These are phyloP conservation scores for Amanita brunnescens DNA, from an alignment of 768 basidiomycete species.

Conservation along the genomic window DNA sequence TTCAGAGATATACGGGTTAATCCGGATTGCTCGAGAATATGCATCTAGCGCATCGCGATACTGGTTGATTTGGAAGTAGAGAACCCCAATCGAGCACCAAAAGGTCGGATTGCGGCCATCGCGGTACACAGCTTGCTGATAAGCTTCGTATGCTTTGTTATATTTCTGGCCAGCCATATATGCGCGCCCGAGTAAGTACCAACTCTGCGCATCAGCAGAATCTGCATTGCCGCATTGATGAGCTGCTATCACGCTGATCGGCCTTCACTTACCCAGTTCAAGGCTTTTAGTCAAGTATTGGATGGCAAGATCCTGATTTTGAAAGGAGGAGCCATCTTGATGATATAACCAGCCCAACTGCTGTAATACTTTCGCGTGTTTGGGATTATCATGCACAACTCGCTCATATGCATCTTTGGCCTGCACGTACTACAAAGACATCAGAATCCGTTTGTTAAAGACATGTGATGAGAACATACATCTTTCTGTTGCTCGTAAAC, in stretches of 20 bases:
- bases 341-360: constrained; percentile 98
- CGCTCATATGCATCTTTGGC: constrained; percentile 96
- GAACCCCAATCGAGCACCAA: constrained; percentile 98
- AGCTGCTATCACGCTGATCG: neutral
- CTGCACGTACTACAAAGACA: constrained; percentile 54
- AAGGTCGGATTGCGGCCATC: constrained; percentile 99
- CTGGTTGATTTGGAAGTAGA: constrained; percentile 99
- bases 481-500: constrained; percentile 98
- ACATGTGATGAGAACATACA: constrained; percentile 35
- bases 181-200: constrained; percentile 97
- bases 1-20: constrained; percentile 94
- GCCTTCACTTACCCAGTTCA: constrained; percentile 68
- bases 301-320: constrained; percentile 92
- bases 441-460: constrained; percentile 10
- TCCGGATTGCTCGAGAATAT: constrained; percentile 96
- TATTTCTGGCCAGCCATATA: constrained; percentile 99
- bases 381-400: constrained; percentile 87
- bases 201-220: constrained; percentile 92
- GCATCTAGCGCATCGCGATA: constrained; percentile 98
- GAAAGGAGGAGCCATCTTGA: constrained; percentile 90
- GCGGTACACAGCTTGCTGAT: constrained; percentile 98
- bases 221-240: constrained; percentile 38
- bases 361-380: constrained; percentile 94
- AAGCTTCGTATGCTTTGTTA: constrained; percentile 99
- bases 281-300: constrained; percentile 90